Conservation (phyloP, 2,329 filamentous ascomycete species). For the Fusarium tuaranense region DNA sequence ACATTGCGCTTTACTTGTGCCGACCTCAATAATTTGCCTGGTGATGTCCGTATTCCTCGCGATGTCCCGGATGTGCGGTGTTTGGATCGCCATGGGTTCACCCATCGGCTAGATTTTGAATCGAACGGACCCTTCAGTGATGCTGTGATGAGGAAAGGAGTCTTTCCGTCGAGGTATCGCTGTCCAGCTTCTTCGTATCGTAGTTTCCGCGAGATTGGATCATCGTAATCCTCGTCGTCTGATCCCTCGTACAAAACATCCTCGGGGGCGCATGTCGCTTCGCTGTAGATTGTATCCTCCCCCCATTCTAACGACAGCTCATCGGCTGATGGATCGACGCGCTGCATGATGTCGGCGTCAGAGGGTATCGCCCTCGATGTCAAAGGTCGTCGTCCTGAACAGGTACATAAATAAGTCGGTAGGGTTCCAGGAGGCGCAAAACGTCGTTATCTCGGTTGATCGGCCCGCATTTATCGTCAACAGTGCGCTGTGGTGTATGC, state of each 20-base stretch:
- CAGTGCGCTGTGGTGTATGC: neutral
- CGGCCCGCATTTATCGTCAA: constrained; percentile 23
- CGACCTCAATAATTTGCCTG: constrained; percentile 28
- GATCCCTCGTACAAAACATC: constrained; percentile 68
- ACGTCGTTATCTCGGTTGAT: constrained; percentile 7
- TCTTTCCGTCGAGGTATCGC: constrained; percentile 67
- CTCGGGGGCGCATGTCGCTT: constrained; percentile 53
- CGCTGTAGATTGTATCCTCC: constrained; percentile 59
- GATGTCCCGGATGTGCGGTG: constrained; percentile 31
- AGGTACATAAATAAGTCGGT: constrained; percentile 3
- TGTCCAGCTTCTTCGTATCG: constrained; percentile 71
- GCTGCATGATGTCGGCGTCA: constrained; percentile 29
- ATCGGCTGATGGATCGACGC: constrained; percentile 17
- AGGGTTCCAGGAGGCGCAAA: neutral
- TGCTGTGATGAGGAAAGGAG: constrained; percentile 70
- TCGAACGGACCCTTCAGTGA: constrained; percentile 72
- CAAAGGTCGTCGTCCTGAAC: constrained; percentile 7
- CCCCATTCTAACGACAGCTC: constrained; percentile 38
- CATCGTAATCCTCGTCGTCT: constrained; percentile 66
- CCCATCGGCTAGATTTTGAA: constrained; percentile 41
- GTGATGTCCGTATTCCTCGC: constrained; percentile 27
- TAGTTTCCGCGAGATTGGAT: constrained; percentile 58
- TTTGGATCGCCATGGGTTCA: constrained; percentile 51
- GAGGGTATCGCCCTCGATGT: constrained; percentile 26
- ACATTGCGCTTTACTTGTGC: constrained; percentile 23